phyloP scores from a whole-genome alignment of 805 yeast species.

The Torulaspora maleeae region DNA sequence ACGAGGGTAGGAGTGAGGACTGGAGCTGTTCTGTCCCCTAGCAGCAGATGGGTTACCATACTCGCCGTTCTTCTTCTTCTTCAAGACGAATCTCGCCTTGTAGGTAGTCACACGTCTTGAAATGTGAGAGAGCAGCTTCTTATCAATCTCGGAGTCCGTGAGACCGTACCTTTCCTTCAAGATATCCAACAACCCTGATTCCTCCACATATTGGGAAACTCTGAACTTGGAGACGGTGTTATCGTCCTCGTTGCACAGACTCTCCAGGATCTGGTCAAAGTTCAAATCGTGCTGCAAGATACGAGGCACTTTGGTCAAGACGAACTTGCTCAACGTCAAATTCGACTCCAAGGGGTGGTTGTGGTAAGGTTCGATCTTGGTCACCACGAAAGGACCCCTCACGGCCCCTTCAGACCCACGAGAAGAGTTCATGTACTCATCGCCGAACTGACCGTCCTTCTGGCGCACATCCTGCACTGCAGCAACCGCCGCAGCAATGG shows the following conservation, averaged over 20 bases:
- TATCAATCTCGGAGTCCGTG: slow-evolving; percentile 30
- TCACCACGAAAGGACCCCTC: slow-evolving; percentile 34
- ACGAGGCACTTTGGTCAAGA: slow-evolving; percentile 33
- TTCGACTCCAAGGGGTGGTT: slow-evolving; percentile 35
- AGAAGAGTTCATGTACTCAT: slow-evolving; percentile 2
- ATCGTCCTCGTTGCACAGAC: slow-evolving; percentile 31
- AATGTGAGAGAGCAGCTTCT: slow-evolving; percentile 29
- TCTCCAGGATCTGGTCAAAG: slow-evolving; percentile 32
- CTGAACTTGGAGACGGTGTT: slow-evolving; percentile 32
- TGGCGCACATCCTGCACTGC: slow-evolving; percentile 29
- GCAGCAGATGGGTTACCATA: slow-evolving; percentile 20
- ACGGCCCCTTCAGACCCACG: slow-evolving; percentile 4
- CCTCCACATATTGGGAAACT: slow-evolving; percentile 34
- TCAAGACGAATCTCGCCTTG: slow-evolving; percentile 34
- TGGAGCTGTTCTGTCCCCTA: not conserved
- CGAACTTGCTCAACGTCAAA: slow-evolving; percentile 30
- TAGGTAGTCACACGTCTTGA: slow-evolving; percentile 36
- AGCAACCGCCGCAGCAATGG: slow-evolving; percentile 36
- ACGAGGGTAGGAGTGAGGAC: slow-evolving; percentile 3
- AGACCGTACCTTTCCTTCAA: slow-evolving; percentile 32
- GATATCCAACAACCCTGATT: slow-evolving; percentile 32
- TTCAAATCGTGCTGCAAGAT: slow-evolving; percentile 34
- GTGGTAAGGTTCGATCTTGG: slow-evolving; percentile 36
- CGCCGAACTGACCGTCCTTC: slow-evolving; percentile 6
- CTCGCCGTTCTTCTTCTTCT: slow-evolving; percentile 33